phyloP scores from a whole-genome alignment of 2,329 filamentous ascomycete species.

The Dryadomyces quercus-mongolicae region DNA sequence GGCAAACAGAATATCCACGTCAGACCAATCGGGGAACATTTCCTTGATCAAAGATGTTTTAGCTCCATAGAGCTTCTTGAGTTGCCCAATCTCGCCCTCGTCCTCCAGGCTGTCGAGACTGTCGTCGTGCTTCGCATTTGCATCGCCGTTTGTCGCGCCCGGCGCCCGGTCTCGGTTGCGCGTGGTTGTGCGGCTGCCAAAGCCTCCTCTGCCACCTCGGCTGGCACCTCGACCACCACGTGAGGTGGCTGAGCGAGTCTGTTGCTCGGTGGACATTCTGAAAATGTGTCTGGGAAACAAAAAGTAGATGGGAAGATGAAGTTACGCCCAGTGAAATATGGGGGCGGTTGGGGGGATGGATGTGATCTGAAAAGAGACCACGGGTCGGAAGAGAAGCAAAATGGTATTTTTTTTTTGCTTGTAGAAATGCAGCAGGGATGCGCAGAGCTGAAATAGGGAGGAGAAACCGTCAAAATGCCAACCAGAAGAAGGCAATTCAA shows the following conservation, averaged over 20 bases:
- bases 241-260: slow-evolving; percentile 68
- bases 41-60: slow-evolving; percentile 78
- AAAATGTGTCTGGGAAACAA: slow-evolving; percentile 14
- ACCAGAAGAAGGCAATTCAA: slow-evolving; percentile 4
- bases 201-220: slow-evolving; percentile 73
- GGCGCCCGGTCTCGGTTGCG: slow-evolving; percentile 43
- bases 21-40: slow-evolving; percentile 91
- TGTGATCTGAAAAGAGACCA: neutral
- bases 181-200: slow-evolving; percentile 57
- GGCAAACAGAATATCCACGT: slow-evolving; percentile 87
- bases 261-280: slow-evolving; percentile 92
- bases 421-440: neutral
- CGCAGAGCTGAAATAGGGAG: neutral
- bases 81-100: slow-evolving; percentile 78
- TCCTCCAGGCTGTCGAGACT: slow-evolving; percentile 54
- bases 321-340: neutral
- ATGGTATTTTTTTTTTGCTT: neutral
- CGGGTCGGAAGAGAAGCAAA: neutral
- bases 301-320: neutral
- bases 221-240: slow-evolving; percentile 76
- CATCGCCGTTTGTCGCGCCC: slow-evolving; percentile 60
- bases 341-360: neutral
- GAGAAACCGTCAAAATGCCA: slow-evolving; percentile 1
- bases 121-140: slow-evolving; percentile 45
- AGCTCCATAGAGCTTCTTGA: slow-evolving; percentile 78